Base-by-base conservation (phyloP, 2,329 filamentous ascomycete genomes). In the Aspergillus terreus region DNA sequence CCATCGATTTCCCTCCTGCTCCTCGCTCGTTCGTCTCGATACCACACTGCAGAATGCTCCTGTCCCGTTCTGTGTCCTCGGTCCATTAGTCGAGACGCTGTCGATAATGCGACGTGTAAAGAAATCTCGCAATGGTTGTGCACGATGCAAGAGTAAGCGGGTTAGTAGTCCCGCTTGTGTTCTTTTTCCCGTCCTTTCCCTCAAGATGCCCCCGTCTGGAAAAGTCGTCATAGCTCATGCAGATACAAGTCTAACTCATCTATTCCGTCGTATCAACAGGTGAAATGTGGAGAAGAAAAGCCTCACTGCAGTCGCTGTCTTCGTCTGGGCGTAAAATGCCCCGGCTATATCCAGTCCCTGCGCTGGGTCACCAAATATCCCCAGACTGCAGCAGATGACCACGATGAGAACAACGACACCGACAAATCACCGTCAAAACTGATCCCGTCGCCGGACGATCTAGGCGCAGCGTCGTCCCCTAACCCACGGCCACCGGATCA, bases 51-150 rank as follows among this genome's bases (percentile, higher is more conserved):
- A 30, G 27, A 11, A 30, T 30, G 27, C 10, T 32, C 25, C 52
- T 44, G 67, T 58, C 55, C 76, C 64, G 17, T 75, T 58, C 45
- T 71, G 63, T 12, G 64, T 68, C 9, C 17, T 42, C 40, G 15
- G 15, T 42, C 19, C 11, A 0, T 23, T 9, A 10, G 23, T 12
- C 40, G 6, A 42, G 49, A 75, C 63, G 30, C 71, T 63, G 52
- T 76, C 75, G 36, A 77, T 55, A 58, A 72, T 72, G 70, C 65
- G 69, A 46, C 63, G 70, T 52, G 70, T 72, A 36, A 72, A 71
- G 59, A 72, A 72, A 51, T 72, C 69, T 46, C 67, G 70, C n/a
- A 71, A 71, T 51, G 70, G 70, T 6, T 72, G 70, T 58, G 66
- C 67, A n/a, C 63, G 69, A 41, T 72, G 70, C 59, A 72, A 72